These are phyloP conservation scores for Penstemon newberryi DNA, from an alignment of 257 asterid genomes.

Conservation along the genomic window DNA sequence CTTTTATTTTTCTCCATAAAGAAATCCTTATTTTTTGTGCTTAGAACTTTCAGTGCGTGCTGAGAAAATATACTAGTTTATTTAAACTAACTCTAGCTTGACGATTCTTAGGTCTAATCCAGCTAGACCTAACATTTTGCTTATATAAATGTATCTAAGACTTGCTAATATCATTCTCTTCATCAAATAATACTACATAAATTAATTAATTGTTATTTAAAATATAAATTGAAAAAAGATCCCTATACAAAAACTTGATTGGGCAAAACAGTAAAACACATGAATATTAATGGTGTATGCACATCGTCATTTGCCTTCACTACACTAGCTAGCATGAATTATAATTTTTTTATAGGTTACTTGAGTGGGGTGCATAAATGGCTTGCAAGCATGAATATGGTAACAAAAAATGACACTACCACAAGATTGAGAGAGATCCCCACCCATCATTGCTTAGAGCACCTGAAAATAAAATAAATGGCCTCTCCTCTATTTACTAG, in stretches of 20 bases:
- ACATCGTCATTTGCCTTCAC: slow-evolving; percentile 37
- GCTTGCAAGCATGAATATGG: slow-evolving; percentile 35
- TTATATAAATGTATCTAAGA: too few relatives aligned
- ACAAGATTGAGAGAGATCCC: slow-evolving; percentile 35
- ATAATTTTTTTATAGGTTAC: slow-evolving; percentile 42
- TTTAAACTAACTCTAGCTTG: too few relatives aligned
- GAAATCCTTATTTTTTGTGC: too few relatives aligned
- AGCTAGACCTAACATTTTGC: too few relatives aligned
- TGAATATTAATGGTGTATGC: slow-evolving; percentile 35
- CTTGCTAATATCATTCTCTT: too few relatives aligned
- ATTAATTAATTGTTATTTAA: too few relatives aligned
- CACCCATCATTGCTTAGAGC: slow-evolving; percentile 48
- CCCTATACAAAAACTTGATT: slow-evolving; percentile 35
- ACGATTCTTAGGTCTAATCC: too few relatives aligned
- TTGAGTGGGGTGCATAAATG: slow-evolving; percentile 67
- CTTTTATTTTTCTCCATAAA: too few relatives aligned
- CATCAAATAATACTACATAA: too few relatives aligned
- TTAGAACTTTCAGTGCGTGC: too few relatives aligned
- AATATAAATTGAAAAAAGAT: too few relatives aligned
- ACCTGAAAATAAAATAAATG: slow-evolving; percentile 43
- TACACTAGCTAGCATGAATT: slow-evolving; percentile 18
- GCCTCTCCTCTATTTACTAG: not conserved
- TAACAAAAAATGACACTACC: slow-evolving; percentile 44
- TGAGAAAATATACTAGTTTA: too few relatives aligned
- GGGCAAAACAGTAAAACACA: slow-evolving; percentile 27